phyloP scores from a whole-genome alignment of 2,329 filamentous ascomycete genomes.

The Xylariaceae sp. region DNA sequence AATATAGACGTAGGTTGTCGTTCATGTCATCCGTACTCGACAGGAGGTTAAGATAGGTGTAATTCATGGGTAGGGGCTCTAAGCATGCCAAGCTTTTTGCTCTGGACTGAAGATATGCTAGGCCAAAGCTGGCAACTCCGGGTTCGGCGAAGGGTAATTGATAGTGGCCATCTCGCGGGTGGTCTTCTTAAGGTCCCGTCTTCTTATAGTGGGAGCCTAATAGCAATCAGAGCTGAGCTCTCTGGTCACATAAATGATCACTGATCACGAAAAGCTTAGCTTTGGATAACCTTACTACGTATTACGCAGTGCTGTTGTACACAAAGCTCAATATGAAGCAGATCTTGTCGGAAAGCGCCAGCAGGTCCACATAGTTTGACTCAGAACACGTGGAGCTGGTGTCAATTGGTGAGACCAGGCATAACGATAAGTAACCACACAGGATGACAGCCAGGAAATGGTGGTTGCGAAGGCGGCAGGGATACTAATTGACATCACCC shows the following conservation, averaged over 20 bases:
- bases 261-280: not conserved
- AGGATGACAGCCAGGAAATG: not conserved
- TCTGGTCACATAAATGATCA: not conserved
- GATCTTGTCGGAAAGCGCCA: constrained; percentile 19
- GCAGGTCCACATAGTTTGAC: constrained; percentile 5
- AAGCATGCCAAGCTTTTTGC: constrained; percentile 10
- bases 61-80: constrained; percentile 25
- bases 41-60: not conserved
- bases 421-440: not conserved
- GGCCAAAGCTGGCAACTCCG: not conserved
- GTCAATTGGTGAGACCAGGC: not conserved
- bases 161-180: too few relatives aligned
- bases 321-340: constrained; percentile 11
- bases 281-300: constrained; percentile 12
- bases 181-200: too few relatives aligned
- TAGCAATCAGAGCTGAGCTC: not conserved
- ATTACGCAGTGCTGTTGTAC: not conserved
- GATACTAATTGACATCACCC: constrained; percentile 1
- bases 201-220: not conserved
- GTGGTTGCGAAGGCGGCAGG: not conserved
- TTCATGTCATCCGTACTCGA: not conserved
- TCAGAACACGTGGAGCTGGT: not conserved
- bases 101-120: constrained; percentile 7
- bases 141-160: too few relatives aligned
- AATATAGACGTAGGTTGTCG: not conserved